These are phyloP conservation scores for Ochetophila trinervis DNA, from an alignment of 306 rosid genomes.

Conservation along the genomic window DNA sequence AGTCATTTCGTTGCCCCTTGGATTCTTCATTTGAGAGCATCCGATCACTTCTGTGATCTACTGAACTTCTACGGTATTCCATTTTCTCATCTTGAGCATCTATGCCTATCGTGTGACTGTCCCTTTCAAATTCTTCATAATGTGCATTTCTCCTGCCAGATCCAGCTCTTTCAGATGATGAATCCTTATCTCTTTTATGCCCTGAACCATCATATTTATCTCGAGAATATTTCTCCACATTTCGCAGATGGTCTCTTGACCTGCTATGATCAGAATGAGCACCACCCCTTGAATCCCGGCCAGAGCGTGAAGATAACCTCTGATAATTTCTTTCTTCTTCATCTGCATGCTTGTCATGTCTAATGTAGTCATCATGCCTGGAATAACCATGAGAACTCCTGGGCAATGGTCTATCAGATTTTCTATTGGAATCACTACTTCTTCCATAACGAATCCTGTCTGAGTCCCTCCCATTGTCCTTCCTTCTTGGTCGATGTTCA, in stretches of 20 bases:
- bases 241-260: constrained; percentile 48
- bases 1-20: constrained; percentile 47
- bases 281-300: constrained; percentile 55
- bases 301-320: constrained; percentile 49
- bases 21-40: constrained; percentile 39
- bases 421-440: constrained; percentile 54
- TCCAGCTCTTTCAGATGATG: constrained; percentile 52
- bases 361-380: constrained; percentile 46
- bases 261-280: constrained; percentile 37
- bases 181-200: constrained; percentile 49
- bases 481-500: constrained; percentile 47
- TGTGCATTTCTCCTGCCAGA: constrained; percentile 48
- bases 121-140: constrained; percentile 53
- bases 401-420: constrained; percentile 59
- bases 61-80: constrained; percentile 51
- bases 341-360: constrained; percentile 49
- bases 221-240: constrained; percentile 48
- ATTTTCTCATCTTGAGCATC: constrained; percentile 59
- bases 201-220: constrained; percentile 62
- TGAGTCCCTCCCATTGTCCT: constrained; percentile 49
- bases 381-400: constrained; percentile 58
- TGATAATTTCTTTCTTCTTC: constrained; percentile 54
- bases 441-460: constrained; percentile 47
- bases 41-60: constrained; percentile 53
- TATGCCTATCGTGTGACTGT: constrained; percentile 43